Base-by-base conservation (phyloP, 2,329 filamentous ascomycete genomes). In the Venturia effusa region DNA sequence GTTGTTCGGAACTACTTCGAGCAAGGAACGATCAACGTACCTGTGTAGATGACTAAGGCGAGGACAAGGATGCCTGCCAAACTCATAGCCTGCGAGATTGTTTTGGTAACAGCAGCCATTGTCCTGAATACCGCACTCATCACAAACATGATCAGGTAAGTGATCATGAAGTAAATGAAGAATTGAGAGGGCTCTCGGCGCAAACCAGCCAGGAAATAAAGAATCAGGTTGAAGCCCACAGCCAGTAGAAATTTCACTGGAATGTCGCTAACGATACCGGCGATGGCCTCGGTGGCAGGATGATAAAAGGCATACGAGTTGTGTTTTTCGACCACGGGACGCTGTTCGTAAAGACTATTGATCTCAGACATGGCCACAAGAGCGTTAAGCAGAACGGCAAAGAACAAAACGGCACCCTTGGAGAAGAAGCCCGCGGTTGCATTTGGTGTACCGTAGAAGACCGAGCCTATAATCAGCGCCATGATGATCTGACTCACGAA, bases 321-420 rank as follows among this genome's bases (percentile, higher is more conserved):
- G 74, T 95, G 91, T 72, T 94, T 94, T 72, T 92, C 90, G 66
- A 95, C 83, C 41, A 95, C 88, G 0, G 86, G 81, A 10, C 90
- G 82, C 0, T 88, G 89, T 15, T 86, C 76, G 88, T 94, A 92
- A 1, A 88, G 88, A 17, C 82, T 81, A 0, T 82, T 88, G 0
- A 96, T 76, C 73, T 95, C 90, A 0, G 87, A 84, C 71, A 94
- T 92, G 32, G 90, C 88, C 71, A 91, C 86, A 74, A 95, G 93
- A 22, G 88, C 88, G 72, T 93, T 93, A 80, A 93, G 93, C 4
- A 95, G 76, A 1, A 95, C 82, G 27, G 88, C 80, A 62, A 92
- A 85, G 76, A 95, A 95, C 61, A 95, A 79, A 0, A 93, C 83
- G 78, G 90, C 90, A 67, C 90, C 90, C 72, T 90, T 86, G 68